Base-by-base conservation (phyloP, 1,284 basidiomycete species). In the Blastosporella zonata region DNA sequence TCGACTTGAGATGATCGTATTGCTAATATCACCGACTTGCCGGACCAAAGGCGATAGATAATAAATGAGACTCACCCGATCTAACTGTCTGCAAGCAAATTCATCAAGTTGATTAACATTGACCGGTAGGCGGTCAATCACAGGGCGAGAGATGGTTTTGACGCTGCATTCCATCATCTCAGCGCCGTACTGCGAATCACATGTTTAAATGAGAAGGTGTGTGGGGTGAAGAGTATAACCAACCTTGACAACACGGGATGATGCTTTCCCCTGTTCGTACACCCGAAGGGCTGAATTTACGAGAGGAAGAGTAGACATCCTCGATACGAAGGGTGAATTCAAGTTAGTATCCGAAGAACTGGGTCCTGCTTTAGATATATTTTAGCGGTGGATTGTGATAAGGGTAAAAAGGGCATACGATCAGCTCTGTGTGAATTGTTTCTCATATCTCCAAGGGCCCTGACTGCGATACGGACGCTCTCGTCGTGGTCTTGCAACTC, bases 111-210 rank as follows among this genome's bases (percentile, higher is more conserved):
- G 84, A 52, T 81, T 82, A 37, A 79, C 83, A 52, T 80, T 81
- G 47, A 81, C 84, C 35, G 80, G 89, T 0, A 93, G 72, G 37
- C 87, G 80, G 54, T 87, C 81, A 50, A 92, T 87, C 42, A 93
- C 90, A n/a, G 92, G 91, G 7, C 82, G 75, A 9, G 90, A 92
- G 44, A 94, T 84, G 23, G 85, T 78, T 65, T 87, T 90, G 46
- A 95, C 82, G 35, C 87, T 85, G 2, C 84, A 89, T 67, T 93
- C 92, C 70, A 94, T 82, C 73, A 93, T 87, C 63, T 87, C 87
- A 17, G 88, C 91, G 48, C 91, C 89, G 62, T 92, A 93, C 89
- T 92, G 43, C 29, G 44, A 28, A 59, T 57, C 53, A 57, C 51
- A 60, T 56, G 27, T 47, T 49, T 45, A 42, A 13, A 55, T 46